Evolutionary conservation across 2,329 filamentous ascomycete species (phyloP), one percentile per base, ranked within the genome.

Genomic region (Apiospora hydei): DNA sequence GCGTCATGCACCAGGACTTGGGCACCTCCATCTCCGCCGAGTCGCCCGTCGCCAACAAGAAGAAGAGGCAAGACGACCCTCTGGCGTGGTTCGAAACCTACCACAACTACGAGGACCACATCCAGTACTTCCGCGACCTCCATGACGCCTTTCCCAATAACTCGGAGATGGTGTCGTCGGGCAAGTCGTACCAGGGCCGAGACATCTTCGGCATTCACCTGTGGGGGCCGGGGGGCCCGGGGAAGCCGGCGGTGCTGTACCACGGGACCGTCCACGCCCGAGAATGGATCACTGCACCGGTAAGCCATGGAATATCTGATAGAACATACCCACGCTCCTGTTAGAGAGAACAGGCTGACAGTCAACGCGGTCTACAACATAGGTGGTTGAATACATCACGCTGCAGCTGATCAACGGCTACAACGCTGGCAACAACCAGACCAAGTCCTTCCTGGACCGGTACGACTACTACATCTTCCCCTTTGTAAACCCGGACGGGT

Each of bases 401-500:
- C 82, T 82, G 8, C 80, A 84, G 21, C 80, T 89, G 4, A 77
- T 88, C 64, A 81, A 81, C 16, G 83, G 82, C 41, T 87, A 86
- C 70, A 77, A 77, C 68, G 77, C 75, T 8, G 79, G 78, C 8
- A 81, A 84, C 64, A 76, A 80, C 7, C 77, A 79, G 11, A 80
- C 84, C 21, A 81, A 79, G 69, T 78, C 81, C 1, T 83, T 86
- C 72, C 82, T 90, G 49, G 84, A 90, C 79, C 86, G 84, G 69
- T 90, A 88, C 75, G 91, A 93, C 80, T 91, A 91, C 75, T 92
- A 91, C 79, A 86, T 93, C 75, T 85, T 91, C 73, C 89, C 90
- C 3, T 81, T 91, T 34, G 88, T 90, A 21, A 91, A 92, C 77
- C 88, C 89, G 0, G 89, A 91, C 71, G 88, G 89, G 41, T 91